Conservation (phyloP, 2,329 filamentous ascomycete species). For the Fusarium pseudograminearum region DNA sequence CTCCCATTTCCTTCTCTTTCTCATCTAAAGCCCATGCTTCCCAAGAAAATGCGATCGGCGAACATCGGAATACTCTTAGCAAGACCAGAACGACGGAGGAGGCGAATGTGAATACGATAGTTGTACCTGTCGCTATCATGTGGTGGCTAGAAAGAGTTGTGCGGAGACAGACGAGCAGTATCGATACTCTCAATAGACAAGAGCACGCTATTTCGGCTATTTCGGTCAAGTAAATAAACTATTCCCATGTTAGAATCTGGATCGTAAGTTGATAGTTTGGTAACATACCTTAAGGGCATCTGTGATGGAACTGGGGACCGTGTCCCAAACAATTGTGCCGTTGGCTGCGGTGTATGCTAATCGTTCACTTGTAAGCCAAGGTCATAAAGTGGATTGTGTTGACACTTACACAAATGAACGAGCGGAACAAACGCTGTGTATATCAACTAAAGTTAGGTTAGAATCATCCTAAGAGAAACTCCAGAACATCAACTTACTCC, state of each 20-base stretch:
- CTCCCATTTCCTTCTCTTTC: constrained; percentile 9
- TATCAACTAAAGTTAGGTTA: constrained; percentile 41
- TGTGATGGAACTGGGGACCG: constrained; percentile 12
- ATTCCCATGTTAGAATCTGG: background rate
- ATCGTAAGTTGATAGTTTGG: background rate
- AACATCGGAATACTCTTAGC: constrained; percentile 58
- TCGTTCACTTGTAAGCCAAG: constrained; percentile 5
- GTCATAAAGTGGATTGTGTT: too few relatives aligned
- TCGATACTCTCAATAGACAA: constrained; percentile 55
- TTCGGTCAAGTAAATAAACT: constrained; percentile 50
- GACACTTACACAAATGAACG: constrained; percentile 25
- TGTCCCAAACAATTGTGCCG: constrained; percentile 11
- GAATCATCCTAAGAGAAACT: background rate
- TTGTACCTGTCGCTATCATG: constrained; percentile 51
- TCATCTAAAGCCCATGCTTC: constrained; percentile 35
- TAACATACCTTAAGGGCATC: constrained; percentile 32
- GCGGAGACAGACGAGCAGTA: constrained; percentile 56
- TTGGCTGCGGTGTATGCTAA: constrained; percentile 23
- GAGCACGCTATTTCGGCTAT: constrained; percentile 55
- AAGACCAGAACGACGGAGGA: constrained; percentile 54
- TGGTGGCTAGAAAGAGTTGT: constrained; percentile 52
- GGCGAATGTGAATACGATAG: constrained; percentile 51
- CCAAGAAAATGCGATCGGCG: constrained; percentile 53
- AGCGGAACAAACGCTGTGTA: constrained; percentile 37
- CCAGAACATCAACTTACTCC: constrained; percentile 43